Evolutionary conservation across 345 rosid species (phyloP).

Genomic region (Lumnitzera littorea): DNA sequence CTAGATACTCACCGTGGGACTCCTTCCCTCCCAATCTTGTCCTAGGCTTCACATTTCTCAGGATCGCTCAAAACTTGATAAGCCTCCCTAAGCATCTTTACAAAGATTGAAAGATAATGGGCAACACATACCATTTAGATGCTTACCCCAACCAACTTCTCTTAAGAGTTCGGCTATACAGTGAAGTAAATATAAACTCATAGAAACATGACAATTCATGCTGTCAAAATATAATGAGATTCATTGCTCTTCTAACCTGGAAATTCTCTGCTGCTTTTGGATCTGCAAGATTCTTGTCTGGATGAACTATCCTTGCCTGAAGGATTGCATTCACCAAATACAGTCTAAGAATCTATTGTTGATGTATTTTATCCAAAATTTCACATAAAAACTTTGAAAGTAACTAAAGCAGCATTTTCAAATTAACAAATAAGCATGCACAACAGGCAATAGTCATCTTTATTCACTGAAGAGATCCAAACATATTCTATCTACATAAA

Average conservation of each 20-base stretch:
- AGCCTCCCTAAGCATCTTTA: constrained; percentile 88
- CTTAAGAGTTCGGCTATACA: too few species aligned
- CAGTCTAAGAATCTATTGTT: not conserved
- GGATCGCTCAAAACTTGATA: constrained; percentile 92
- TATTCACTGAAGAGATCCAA: too few species aligned
- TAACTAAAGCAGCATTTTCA: too few species aligned
- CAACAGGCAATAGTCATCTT: too few species aligned
- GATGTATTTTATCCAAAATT: not conserved
- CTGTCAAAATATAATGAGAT: not conserved
- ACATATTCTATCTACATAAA: too few species aligned
- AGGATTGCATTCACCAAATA: not conserved
- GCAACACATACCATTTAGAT: not conserved
- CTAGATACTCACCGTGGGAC: constrained; percentile 53
- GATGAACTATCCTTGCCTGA: constrained; percentile 92
- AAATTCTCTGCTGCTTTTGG: constrained; percentile 88
- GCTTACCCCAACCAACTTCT: too few species aligned
- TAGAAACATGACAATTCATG: too few species aligned
- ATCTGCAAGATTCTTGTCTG: constrained; percentile 90
- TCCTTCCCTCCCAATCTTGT: constrained; percentile 81
- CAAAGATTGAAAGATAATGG: constrained; percentile 8
- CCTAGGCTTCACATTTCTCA: constrained; percentile 74
- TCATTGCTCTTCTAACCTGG: constrained; percentile 38
- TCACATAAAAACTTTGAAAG: not conserved
- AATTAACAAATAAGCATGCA: too few species aligned
- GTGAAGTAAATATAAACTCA: too few species aligned